Percentiles rank a stretch among this genome's conserved stretches.
phyloP scores from a whole-genome alignment of 805 yeast genomes.

The Torulaspora maleeae region DNA sequence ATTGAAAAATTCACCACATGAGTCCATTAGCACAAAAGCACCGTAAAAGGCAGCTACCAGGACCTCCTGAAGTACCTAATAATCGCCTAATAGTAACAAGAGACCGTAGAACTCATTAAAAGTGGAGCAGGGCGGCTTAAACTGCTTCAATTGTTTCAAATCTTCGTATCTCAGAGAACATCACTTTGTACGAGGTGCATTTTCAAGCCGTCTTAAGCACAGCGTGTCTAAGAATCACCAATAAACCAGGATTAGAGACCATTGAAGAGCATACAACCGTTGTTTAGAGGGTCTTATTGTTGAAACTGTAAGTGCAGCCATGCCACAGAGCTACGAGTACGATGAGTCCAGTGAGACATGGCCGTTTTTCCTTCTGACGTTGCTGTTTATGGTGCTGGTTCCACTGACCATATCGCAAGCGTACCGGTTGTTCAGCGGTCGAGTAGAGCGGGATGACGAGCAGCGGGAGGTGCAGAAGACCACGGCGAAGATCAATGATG shows the following conservation, averaged over 20 bases:
- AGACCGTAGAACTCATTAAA: neutral
- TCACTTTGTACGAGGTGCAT: neutral
- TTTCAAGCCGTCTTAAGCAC: neutral
- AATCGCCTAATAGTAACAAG: neutral
- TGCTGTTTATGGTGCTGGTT: slow-evolving; percentile 58
- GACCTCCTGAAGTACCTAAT: neutral
- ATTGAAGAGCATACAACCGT: neutral
- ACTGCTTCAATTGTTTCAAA: neutral
- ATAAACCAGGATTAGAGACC: neutral
- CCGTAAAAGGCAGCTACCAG: neutral
- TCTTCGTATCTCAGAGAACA: neutral
- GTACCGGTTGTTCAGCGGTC: slow-evolving; percentile 26
- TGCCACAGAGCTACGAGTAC: slow-evolving; percentile 45
- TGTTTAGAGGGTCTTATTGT: neutral
- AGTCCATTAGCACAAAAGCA: neutral
- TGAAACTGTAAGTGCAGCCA: slow-evolving; percentile 5
- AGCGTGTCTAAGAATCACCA: neutral
- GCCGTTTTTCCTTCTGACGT: slow-evolving; percentile 84
- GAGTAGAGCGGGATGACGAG: slow-evolving; percentile 3
- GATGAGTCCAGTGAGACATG: slow-evolving; percentile 89
- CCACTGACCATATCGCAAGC: slow-evolving; percentile 50
- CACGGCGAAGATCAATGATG: slow-evolving; percentile 20
- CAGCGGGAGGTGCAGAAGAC: slow-evolving; percentile 7
- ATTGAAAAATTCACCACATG: slow-evolving; percentile 4
- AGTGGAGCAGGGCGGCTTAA: neutral